Base-by-base conservation (phyloP, 176 grass and related monocot species). In the Avena insularis region DNA sequence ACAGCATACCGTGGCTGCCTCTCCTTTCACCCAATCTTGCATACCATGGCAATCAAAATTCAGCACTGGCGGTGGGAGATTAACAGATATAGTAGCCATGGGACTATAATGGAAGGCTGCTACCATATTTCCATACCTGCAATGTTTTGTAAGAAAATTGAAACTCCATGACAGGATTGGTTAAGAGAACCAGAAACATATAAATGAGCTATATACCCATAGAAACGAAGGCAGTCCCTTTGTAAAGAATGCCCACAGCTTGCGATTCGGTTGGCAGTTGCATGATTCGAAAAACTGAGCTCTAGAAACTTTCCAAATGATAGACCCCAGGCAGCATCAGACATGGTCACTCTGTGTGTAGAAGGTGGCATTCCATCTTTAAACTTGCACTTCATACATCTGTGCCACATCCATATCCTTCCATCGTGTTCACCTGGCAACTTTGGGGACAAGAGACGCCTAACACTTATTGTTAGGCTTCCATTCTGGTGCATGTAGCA, bases 321-420 rank as follows among this genome's bases (percentile, higher is more conserved):
- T 19, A 98, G 88, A 62, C 93, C 86, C 96, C 93, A 94, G 53
- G 93, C 96, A 72, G 96, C 86, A 92, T 93, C 91, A 57, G 96
- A 98, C 96, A 98, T 94, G 77, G 89, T 51, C 29, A 93, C 90
- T 87, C 96, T 92, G n/a, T 77, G 92, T 55, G 88, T 92, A 45
- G 90, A 82, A 64, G 93, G 96, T 13, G 93, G 96, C 59, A 95
- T 87, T 89, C 91, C 92, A 87, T 93, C 89, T 84, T 95, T 73
- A 55, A 87, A 87, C 78, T 92, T 88, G 70, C 96, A 98, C 70
- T 87, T 94, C 55, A 86, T 82, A 80, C 96, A 98, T 87, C 96
- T 88, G 25, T 98, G 96, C 96, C 96, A 98, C 93, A 98, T 98
- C 96, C 96, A 98, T 89, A 98, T 98, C 90, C 86, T 93, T 77